phyloP scores from a whole-genome alignment of 1,284 basidiomycete genomes.

The Peniophora sp. region DNA sequence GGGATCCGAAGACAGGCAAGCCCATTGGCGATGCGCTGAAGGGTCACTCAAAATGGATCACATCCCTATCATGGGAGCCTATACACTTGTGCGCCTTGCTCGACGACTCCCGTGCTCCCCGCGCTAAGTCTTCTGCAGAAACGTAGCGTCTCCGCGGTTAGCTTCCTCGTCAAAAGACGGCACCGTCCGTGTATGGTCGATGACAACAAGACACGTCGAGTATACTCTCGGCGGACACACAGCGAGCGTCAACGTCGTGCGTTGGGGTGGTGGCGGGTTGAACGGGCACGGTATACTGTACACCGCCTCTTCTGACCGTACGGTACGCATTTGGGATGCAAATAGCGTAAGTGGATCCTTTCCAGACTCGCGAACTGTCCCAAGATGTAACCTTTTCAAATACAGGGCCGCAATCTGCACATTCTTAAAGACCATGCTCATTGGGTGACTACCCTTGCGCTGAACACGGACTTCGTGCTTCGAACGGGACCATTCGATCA shows the following conservation, averaged over 20 bases:
- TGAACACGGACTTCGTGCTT: conserved; percentile 93
- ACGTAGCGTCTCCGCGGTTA: conserved; percentile 70
- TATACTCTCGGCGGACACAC: conserved; percentile 92
- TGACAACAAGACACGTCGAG: conserved; percentile 63
- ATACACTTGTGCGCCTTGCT: conserved; percentile 68
- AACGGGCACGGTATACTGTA: conserved; percentile 75
- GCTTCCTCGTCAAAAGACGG: conserved; percentile 96
- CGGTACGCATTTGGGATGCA: conserved; percentile 91
- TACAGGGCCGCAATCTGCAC: conserved; percentile 58
- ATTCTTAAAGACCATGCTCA: conserved; percentile 94
- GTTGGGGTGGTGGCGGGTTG: conserved; percentile 84
- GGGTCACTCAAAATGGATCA: conserved; percentile 97
- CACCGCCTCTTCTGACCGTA: conserved; percentile 91
- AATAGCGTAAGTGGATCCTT: conserved; percentile 46
- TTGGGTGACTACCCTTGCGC: conserved; percentile 95
- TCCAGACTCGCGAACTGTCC: not conserved
- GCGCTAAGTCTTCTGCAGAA: conserved; percentile 33
- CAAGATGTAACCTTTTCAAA: conserved; percentile 2
- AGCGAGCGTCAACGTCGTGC: conserved; percentile 90
- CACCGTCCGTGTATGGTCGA: conserved; percentile 91
- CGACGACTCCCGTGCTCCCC: not conserved
- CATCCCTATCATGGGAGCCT: conserved; percentile 94
- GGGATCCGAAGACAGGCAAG: conserved; percentile 88
- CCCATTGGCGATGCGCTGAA: conserved; percentile 78
- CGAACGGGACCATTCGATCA: conserved; percentile 96